A percentile compares a stretch with the other conserved stretches of the same genome.
Conservation (phyloP, 1,284 basidiomycete species). For the Polyporus tsugae region DNA sequence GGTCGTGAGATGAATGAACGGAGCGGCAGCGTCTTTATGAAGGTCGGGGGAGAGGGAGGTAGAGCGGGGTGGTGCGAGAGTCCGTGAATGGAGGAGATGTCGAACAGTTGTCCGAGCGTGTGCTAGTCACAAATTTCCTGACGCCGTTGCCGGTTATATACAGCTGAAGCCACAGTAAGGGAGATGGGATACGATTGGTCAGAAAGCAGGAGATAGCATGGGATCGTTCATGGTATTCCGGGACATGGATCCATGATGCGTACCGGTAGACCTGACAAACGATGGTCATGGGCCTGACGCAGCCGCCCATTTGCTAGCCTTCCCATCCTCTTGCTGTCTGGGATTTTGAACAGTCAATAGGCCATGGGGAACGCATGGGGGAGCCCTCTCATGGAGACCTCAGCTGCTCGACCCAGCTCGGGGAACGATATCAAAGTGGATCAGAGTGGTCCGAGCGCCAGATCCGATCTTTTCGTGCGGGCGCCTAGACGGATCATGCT, state of each 20-base stretch:
- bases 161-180: neutral
- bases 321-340: conserved; percentile 3
- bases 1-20: neutral
- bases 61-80: neutral
- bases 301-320: conserved; percentile 1
- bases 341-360: neutral
- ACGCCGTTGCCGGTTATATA: neutral
- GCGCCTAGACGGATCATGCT: neutral
- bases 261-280: conserved; percentile 5
- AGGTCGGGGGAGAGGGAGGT: neutral
- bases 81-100: neutral
- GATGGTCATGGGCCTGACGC: conserved; percentile 3
- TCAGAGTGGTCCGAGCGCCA: neutral
- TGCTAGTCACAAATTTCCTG: neutral
- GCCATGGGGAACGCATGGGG: neutral
- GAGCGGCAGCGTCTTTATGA: neutral
- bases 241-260: conserved; percentile 13
- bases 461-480: neutral
- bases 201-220: conserved; percentile 14
- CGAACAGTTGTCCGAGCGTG: neutral
- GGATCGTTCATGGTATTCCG: conserved; percentile 9
- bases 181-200: conserved; percentile 10
- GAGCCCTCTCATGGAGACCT: neutral
- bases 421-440: neutral
- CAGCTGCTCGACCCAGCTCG: neutral